These are phyloP conservation scores for Wickerhamia fluorescens DNA, from an alignment of 805 yeast species.

Conservation along the genomic window DNA sequence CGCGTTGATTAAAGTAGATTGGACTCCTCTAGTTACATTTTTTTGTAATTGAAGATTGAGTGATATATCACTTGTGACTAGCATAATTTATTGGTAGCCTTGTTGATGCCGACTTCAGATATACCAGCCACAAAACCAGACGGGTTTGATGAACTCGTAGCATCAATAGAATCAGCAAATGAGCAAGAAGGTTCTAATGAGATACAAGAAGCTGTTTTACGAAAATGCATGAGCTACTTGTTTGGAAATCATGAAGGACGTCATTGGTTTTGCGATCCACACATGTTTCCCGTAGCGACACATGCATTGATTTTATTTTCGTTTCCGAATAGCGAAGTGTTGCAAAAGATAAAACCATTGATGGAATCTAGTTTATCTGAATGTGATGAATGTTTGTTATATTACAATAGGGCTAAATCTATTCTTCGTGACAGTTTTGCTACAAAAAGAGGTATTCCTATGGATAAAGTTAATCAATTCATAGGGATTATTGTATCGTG, in stretches of 20 bases:
- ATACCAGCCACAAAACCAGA: conserved; percentile 14
- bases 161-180: conserved; percentile 18
- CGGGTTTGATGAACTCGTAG: conserved; percentile 17
- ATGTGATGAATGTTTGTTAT: conserved; percentile 49
- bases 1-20: no score
- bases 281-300: conserved; percentile 41
- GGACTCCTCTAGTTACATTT: no score
- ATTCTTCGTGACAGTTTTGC: conserved; percentile 46
- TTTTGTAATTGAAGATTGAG: no score
- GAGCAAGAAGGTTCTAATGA: conserved; percentile 19
- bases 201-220: conserved; percentile 21
- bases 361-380: conserved; percentile 33
- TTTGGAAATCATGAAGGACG: conserved; percentile 9
- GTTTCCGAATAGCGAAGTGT: conserved; percentile 42
- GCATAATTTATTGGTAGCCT: no score
- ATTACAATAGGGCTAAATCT: conserved; percentile 49
- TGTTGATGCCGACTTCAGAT: no score
- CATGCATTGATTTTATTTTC: conserved; percentile 57
- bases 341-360: conserved; percentile 34
- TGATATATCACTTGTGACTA: no score
- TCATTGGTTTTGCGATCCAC: conserved; percentile 56
- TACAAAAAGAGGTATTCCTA: conserved; percentile 37
- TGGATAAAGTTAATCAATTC: conserved; percentile 23
- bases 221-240: conserved; percentile 18
- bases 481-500: conserved; percentile 28